phyloP scores from a whole-genome alignment of 352 stramenopile genomes.

The Phytophthora sojae region DNA sequence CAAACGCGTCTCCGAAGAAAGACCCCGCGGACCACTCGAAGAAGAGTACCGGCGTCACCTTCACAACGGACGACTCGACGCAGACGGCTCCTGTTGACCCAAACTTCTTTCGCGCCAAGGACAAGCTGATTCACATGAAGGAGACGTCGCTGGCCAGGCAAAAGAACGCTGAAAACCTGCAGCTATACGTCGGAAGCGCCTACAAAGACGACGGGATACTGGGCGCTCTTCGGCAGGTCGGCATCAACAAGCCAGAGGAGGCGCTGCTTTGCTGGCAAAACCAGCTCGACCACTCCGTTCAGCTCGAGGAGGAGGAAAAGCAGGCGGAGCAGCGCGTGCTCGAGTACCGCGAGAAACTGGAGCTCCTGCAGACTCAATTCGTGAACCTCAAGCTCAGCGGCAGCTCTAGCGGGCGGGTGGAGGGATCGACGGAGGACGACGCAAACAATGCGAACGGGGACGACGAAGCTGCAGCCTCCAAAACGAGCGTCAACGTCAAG shows the following conservation, averaged over 20 bases:
- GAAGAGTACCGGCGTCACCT: conserved; percentile 2
- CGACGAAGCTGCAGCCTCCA: conserved; percentile 28
- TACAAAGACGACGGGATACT: conserved; percentile 82
- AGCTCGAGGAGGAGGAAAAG: conserved; percentile 73
- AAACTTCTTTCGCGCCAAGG: conserved; percentile 70
- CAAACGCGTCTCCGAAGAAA: conserved; percentile 23
- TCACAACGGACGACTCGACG: conserved; percentile 14
- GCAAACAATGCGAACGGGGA: conserved; percentile 15
- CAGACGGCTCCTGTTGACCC: conserved; percentile 33
- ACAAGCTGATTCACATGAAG: conserved; percentile 82
- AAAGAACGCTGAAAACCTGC: conserved; percentile 66
- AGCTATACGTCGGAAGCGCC: conserved; percentile 73
- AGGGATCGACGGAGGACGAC: conserved; percentile 24
- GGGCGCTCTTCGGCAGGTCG: conserved; percentile 73
- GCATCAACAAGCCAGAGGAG: conserved; percentile 82
- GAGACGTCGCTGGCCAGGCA: conserved; percentile 65
- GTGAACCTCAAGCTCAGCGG: conserved; percentile 80
- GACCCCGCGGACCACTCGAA: not conserved
- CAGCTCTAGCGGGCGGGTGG: conserved; percentile 35
- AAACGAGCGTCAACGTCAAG: conserved; percentile 66
- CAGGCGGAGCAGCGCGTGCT: conserved; percentile 64
- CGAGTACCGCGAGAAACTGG: conserved; percentile 68
- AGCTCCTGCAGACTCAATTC: conserved; percentile 63
- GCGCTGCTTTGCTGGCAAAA: conserved; percentile 82
- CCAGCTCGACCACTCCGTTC: conserved; percentile 73